A percentile compares a stretch with the other conserved stretches of the same genome.
phyloP scores from a whole-genome alignment of 2,329 filamentous ascomycete genomes.

The Scytalidium lignicola region DNA sequence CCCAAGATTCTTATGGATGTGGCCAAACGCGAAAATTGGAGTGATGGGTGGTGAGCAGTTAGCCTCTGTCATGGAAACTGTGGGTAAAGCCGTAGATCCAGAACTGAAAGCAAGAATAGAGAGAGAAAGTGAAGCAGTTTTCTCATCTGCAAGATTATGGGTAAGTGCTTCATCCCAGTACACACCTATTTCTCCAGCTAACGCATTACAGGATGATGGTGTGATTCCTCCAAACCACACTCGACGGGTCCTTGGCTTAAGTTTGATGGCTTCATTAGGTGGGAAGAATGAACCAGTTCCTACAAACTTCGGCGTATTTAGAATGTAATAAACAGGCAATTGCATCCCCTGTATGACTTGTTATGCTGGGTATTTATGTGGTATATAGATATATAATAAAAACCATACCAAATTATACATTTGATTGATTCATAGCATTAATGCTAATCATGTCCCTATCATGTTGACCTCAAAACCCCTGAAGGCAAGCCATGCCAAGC shows the following conservation, averaged over 20 bases:
- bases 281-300: conserved; percentile 58
- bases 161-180: conserved; percentile 30
- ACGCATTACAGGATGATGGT: conserved; percentile 59
- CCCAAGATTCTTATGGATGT: conserved; percentile 92
- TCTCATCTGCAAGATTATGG: conserved; percentile 86
- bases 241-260: conserved; percentile 64
- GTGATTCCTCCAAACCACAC: conserved; percentile 76
- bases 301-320: conserved; percentile 74
- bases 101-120: conserved; percentile 82
- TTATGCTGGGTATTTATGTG: not conserved
- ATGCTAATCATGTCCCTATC: not conserved
- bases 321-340: conserved; percentile 51
- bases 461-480: not conserved
- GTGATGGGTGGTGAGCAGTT: conserved; percentile 97
- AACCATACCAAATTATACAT: not conserved
- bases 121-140: conserved; percentile 80
- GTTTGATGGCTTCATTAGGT: conserved; percentile 66
- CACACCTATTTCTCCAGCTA: conserved; percentile 7
- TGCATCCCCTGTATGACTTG: not conserved
- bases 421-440: not conserved
- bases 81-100: conserved; percentile 77
- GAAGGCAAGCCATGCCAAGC: not conserved
- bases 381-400: not conserved
- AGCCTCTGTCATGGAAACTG: conserved; percentile 87
- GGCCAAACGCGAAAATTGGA: conserved; percentile 93